Evolutionary conservation across 1,284 basidiomycete species (phyloP).

Genomic region (Cryptococcus amylolentus): DNA sequence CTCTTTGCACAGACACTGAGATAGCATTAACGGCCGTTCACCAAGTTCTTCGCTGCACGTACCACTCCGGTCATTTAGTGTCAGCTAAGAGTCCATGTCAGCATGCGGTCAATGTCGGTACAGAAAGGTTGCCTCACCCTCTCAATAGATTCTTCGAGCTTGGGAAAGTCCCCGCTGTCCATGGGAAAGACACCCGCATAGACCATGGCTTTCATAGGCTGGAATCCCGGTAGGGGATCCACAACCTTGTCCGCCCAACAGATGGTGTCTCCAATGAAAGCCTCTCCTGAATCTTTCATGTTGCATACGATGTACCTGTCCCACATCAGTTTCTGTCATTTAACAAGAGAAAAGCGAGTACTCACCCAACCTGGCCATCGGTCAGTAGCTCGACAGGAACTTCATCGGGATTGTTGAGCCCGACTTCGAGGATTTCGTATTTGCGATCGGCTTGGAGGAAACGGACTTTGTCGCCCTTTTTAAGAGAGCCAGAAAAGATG

Average conservation of each 20-base stretch:
- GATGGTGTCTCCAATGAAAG: conserved; percentile 75
- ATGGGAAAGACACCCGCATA: conserved; percentile 95
- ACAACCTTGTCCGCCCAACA: conserved; percentile 71
- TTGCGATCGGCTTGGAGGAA: conserved; percentile 83
- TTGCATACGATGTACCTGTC: conserved; percentile 64
- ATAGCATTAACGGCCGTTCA: conserved; percentile 78
- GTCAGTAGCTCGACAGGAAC: conserved; percentile 64
- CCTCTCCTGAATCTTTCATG: conserved; percentile 96
- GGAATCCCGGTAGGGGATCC: conserved; percentile 85
- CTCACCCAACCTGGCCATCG: conserved; percentile 87
- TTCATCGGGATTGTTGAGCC: conserved; percentile 89
- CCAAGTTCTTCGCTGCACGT: conserved; percentile 1
- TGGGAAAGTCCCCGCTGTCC: conserved; percentile 84
- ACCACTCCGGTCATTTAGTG: conserved; percentile 45
- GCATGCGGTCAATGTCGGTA: no score
- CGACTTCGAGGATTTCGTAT: conserved; percentile 89
- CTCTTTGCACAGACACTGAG: conserved; percentile 85
- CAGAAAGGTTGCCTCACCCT: conserved; percentile 56
- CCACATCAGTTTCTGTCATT: background rate
- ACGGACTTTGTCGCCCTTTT: conserved; percentile 80
- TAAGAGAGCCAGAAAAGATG: conserved; percentile 59
- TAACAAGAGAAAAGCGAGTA: conserved; percentile 41
- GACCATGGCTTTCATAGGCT: conserved; percentile 92
- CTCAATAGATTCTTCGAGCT: conserved; percentile 93
- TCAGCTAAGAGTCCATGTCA: conserved; percentile 24